Conservation (phyloP, 2,329 filamentous ascomycete genomes). For the Lojkania enalia region DNA sequence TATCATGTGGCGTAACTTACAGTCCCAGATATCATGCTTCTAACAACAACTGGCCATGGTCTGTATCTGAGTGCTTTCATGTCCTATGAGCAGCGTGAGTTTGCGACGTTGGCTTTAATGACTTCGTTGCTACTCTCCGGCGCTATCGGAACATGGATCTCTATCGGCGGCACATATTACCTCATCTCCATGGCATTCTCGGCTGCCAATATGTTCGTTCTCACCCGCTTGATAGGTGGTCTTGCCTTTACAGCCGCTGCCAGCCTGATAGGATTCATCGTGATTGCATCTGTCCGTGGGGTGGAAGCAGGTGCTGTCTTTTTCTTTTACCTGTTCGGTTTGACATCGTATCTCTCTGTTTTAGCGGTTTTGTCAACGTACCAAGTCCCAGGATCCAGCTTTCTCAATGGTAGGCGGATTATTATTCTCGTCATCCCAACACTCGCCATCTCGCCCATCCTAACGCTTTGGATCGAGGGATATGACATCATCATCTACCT, state of each 20-base stretch:
- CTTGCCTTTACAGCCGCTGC: constrained; percentile 56
- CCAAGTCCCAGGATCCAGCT: constrained; percentile 57
- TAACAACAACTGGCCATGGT: constrained; percentile 63
- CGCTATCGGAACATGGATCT: constrained; percentile 66
- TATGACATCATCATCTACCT: constrained; percentile 62
- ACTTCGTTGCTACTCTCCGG: constrained; percentile 62
- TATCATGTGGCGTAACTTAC: constrained; percentile 8
- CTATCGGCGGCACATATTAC: constrained; percentile 65
- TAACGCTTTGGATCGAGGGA: constrained; percentile 57
- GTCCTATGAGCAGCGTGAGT: constrained; percentile 52
- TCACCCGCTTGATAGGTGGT: constrained; percentile 57
- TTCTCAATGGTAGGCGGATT: constrained; percentile 60
- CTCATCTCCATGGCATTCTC: constrained; percentile 60
- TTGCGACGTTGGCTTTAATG: constrained; percentile 62
- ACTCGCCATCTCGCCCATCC: constrained; percentile 59
- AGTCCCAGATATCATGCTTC: constrained; percentile 57
- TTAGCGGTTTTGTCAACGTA: constrained; percentile 53
- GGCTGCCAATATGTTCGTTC: constrained; percentile 59
- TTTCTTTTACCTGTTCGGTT: constrained; percentile 60
- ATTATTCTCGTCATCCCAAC: constrained; percentile 61
- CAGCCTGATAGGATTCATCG: constrained; percentile 57
- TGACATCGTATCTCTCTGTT: constrained; percentile 63
- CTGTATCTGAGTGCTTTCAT: constrained; percentile 64
- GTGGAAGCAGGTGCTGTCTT: constrained; percentile 58
- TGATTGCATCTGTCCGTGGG: constrained; percentile 51